These are phyloP conservation scores for Medicago lupulina DNA, from an alignment of 306 rosid species.

Conservation along the genomic window DNA sequence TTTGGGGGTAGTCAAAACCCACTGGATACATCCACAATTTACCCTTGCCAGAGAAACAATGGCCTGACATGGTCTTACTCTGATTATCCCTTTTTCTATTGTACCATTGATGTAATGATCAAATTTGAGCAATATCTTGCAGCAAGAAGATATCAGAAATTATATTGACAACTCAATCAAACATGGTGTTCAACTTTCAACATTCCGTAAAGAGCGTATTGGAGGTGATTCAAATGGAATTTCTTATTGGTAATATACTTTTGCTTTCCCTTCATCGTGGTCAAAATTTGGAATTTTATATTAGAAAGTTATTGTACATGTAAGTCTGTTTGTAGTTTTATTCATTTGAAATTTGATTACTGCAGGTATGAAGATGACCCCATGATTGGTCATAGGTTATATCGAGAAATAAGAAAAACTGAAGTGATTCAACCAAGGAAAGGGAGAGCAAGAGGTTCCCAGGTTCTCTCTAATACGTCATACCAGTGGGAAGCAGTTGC, in stretches of 20 bases:
- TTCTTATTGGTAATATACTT: constrained; percentile 81
- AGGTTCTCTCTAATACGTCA: constrained; percentile 72
- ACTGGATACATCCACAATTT: constrained; percentile 26
- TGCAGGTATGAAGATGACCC: constrained; percentile 98
- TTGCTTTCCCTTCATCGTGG: constrained; percentile 33
- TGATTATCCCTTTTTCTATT: constrained; percentile 32
- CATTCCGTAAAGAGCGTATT: constrained; percentile 96
- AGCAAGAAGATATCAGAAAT: constrained; percentile 97
- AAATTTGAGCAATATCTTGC: constrained; percentile 58
- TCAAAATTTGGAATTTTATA: constrained; percentile 30
- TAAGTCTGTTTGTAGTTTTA: constrained; percentile 39
- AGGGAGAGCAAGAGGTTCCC: constrained; percentile 85
- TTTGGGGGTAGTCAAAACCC: neutral
- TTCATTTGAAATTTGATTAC: constrained; percentile 46
- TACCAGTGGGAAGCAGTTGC: constrained; percentile 98
- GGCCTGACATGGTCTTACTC: constrained; percentile 29
- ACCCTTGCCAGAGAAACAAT: constrained; percentile 21
- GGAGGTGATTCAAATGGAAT: constrained; percentile 98
- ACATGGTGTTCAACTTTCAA: constrained; percentile 80
- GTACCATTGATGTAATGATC: constrained; percentile 36
- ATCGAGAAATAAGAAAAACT: constrained; percentile 85
- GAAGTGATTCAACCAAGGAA: constrained; percentile 71
- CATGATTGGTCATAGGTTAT: constrained; percentile 84
- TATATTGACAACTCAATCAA: constrained; percentile 89
- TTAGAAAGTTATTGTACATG: constrained; percentile 29